A percentile compares a stretch with the other conserved stretches of the same genome.
These are phyloP conservation scores for Yarrowia sp. DNA, from an alignment of 805 yeast species.

Conservation along the genomic window DNA sequence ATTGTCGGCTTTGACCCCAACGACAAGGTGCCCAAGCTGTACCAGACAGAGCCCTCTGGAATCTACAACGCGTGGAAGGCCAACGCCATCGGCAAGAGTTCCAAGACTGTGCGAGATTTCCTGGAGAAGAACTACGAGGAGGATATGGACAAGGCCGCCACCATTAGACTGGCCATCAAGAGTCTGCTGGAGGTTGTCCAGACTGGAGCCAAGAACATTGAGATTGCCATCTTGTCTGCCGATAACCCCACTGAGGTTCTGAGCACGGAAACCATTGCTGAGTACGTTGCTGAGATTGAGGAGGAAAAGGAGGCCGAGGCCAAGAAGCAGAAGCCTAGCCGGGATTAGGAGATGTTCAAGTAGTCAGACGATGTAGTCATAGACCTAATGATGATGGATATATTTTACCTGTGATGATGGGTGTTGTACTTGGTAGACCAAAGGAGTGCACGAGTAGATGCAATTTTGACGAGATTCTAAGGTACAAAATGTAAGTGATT, in stretches of 20 bases:
- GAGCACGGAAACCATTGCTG: slow-evolving; percentile 66
- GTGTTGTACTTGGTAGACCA: too few relatives aligned
- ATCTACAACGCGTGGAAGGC: slow-evolving; percentile 98
- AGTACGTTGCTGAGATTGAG: slow-evolving; percentile 76
- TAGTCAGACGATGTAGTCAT: neutral
- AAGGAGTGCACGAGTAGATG: too few relatives aligned
- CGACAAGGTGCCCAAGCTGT: slow-evolving; percentile 75
- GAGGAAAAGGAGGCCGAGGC: slow-evolving; percentile 82
- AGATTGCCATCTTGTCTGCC: slow-evolving; percentile 81
- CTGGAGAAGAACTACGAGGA: slow-evolving; percentile 79
- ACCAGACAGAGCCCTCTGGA: slow-evolving; percentile 96
- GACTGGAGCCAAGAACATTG: slow-evolving; percentile 96
- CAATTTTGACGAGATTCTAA: too few relatives aligned
- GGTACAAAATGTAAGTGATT: too few relatives aligned
- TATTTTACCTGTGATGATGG: neutral
- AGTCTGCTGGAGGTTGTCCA: slow-evolving; percentile 93
- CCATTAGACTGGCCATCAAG: slow-evolving; percentile 77
- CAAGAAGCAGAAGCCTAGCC: slow-evolving; percentile 37
- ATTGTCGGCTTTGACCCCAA: slow-evolving; percentile 94
- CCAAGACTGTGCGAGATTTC: slow-evolving; percentile 93
- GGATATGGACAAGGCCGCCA: slow-evolving; percentile 61
- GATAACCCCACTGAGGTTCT: slow-evolving; percentile 55
- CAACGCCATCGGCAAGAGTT: slow-evolving; percentile 90
- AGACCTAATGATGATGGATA: slow-evolving; percentile 14
- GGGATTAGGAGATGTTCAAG: neutral